Evolutionary conservation across 306 rosid species (phyloP), one percentile per base, ranked within the genome.

Genomic region (Geum urbanum): DNA sequence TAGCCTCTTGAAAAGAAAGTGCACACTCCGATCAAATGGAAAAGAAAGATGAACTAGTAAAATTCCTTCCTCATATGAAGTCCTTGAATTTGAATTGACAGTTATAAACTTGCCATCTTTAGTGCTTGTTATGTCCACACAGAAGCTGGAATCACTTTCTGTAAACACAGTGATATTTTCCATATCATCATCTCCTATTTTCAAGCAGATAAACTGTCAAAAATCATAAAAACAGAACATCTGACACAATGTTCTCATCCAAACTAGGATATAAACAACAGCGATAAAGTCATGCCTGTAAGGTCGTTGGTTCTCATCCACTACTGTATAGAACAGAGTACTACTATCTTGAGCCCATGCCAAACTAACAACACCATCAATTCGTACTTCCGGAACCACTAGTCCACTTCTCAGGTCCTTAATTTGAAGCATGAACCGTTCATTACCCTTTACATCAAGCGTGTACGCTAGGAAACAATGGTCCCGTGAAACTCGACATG

Each of bases 31-130:
- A 46, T 27, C 11, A 22, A 74, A 72, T 66, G 27, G 50, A 35
- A 72, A 72, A 73, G 85, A 53, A 83, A 50, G 22, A 43, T 63
- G 16, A 78, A 64, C 55, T 12, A 63, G 66, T 52, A 73, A 83
- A 84, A 77, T 84, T 82, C 97, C 86, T 92, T 92, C 98, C 98
- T 94, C 96, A 40, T 96, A 94, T 79, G 98, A 94, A 84, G 96
- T 90, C 88, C 98, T 90, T 80, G 98, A 94, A 82, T 94, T 94
- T 79, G 96, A 88, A 87, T 94, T 90, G 80, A 91, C 92, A 74
- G 98, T 94, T n/a, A 94, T 78, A 79, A 94, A 91, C 89, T 94
- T 88, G 78, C 98, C 96, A 71, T 94, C 98, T 80, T 94, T 94
- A 50, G 98, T 91, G 85, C 88, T 88, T 59, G 98, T 85, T 69